Evolutionary conservation across 108 stramenopile species (phyloP).

Genomic region (Hondaea fermentalgiana): DNA sequence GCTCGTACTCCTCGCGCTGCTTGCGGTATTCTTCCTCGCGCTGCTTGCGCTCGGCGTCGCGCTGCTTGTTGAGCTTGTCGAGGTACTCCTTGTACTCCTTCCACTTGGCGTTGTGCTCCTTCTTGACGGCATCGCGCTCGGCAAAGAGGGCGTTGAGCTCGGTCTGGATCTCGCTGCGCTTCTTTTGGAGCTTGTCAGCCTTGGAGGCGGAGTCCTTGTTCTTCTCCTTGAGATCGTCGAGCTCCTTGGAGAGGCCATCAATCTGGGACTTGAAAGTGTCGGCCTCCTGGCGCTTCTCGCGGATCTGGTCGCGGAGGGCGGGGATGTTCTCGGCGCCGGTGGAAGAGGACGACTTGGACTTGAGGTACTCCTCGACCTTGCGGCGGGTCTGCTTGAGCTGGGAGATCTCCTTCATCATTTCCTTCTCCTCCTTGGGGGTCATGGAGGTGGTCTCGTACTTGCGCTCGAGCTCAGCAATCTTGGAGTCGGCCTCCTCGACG

Average conservation of each 20-base stretch:
- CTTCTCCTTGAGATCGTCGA: slow-evolving; percentile 63
- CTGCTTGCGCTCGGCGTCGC: slow-evolving; percentile 70
- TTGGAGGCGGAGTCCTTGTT: slow-evolving; percentile 54
- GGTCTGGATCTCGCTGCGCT: slow-evolving; percentile 51
- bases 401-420: slow-evolving; percentile 86
- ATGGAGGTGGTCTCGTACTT: slow-evolving; percentile 84
- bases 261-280: slow-evolving; percentile 54
- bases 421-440: slow-evolving; percentile 84
- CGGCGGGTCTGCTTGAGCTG: slow-evolving; percentile 48
- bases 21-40: slow-evolving; percentile 73
- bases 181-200: slow-evolving; percentile 54
- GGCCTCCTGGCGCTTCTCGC: slow-evolving; percentile 51
- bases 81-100: slow-evolving; percentile 69
- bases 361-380: background rate
- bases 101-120: slow-evolving; percentile 61
- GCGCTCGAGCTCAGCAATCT: slow-evolving; percentile 65
- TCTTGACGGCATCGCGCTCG: slow-evolving; percentile 60
- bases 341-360: background rate
- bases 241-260: slow-evolving; percentile 71
- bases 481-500: slow-evolving; percentile 72
- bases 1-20: slow-evolving; percentile 44
- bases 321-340: background rate
- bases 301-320: slow-evolving; percentile 24
- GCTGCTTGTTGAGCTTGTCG: slow-evolving; percentile 65
- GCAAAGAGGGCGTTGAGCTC: slow-evolving; percentile 57